A percentile compares a stretch with the other conserved stretches of the same genome.
These are phyloP conservation scores for Russula virescens DNA, from an alignment of 768 basidiomycete species.

Conservation along the genomic window DNA sequence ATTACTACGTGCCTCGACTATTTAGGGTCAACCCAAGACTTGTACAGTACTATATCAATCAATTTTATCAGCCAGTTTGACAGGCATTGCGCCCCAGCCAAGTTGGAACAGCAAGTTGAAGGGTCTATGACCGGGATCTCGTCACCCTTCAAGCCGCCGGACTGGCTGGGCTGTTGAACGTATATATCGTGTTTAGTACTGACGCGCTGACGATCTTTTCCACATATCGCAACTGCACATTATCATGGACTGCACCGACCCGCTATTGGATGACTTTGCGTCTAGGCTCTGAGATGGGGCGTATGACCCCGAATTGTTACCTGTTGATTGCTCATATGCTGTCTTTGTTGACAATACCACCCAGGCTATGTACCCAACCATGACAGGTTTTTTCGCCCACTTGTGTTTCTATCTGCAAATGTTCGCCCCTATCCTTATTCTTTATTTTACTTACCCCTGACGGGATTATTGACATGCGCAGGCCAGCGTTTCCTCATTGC, in stretches of 20 bases:
- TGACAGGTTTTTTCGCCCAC: constrained; percentile 91
- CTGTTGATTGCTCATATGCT: constrained; percentile 30
- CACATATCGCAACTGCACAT: constrained; percentile 79
- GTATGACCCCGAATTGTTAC: constrained; percentile 41
- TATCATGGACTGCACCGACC: constrained; percentile 62
- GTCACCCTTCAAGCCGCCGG: too few relatives aligned
- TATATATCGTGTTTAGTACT: too few relatives aligned
- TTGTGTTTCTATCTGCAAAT: constrained; percentile 83
- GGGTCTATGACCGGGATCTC: too few relatives aligned
- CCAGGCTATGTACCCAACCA: constrained; percentile 62
- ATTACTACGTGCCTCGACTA: too few relatives aligned
- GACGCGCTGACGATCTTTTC: constrained; percentile 70
- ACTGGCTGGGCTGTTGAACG: too few relatives aligned
- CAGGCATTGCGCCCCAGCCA: too few relatives aligned
- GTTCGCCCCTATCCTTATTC: constrained; percentile 67
- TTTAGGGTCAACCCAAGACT: too few relatives aligned
- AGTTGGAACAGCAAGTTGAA: too few relatives aligned
- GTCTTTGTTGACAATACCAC: constrained; percentile 2
- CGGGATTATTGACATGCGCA: constrained; percentile 43
- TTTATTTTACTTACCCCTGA: constrained; percentile 35
- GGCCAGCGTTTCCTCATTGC: constrained; percentile 85
- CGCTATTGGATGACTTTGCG: constrained; percentile 65
- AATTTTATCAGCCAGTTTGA: too few relatives aligned
- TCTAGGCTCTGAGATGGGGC: constrained; percentile 47
- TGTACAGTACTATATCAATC: too few relatives aligned